Percentiles rank a stretch among this genome's conserved stretches.
Evolutionary conservation across 139 green algal species (phyloP).

Genomic region (Haematococcus lacustris): DNA sequence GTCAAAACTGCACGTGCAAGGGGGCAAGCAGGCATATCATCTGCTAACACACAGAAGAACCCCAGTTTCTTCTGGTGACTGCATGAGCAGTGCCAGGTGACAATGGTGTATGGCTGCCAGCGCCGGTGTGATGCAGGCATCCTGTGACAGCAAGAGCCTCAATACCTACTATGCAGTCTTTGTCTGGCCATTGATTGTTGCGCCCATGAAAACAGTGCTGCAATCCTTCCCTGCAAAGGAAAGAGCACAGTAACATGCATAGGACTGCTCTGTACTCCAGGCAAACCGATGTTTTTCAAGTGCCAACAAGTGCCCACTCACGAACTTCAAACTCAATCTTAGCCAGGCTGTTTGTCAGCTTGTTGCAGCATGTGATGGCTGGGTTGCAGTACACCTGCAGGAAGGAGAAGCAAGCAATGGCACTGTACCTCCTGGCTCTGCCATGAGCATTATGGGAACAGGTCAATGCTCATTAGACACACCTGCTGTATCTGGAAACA

Average conservation of each 20-base stretch:
- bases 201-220: neutral
- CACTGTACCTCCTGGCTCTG: neutral
- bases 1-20: no score
- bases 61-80: no score
- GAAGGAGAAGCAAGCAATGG: neutral
- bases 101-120: no score
- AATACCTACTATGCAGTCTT: conserved; percentile 2
- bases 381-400: conserved; percentile 6
- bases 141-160: no score
- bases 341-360: neutral
- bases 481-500: no score
- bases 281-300: neutral
- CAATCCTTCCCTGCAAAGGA: neutral
- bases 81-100: no score
- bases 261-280: neutral
- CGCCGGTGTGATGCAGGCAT: no score
- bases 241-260: neutral
- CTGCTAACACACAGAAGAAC: no score
- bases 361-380: conserved; percentile 25
- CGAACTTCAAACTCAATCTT: conserved; percentile 7
- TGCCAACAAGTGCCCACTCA: neutral
- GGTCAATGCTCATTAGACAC: no score
- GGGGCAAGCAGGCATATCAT: no score
- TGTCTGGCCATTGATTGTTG: conserved; percentile 5
- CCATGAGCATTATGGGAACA: conserved; percentile 2